Conservation (phyloP, 768 basidiomycete genomes). For the Tricholoma bakamatsutake region DNA sequence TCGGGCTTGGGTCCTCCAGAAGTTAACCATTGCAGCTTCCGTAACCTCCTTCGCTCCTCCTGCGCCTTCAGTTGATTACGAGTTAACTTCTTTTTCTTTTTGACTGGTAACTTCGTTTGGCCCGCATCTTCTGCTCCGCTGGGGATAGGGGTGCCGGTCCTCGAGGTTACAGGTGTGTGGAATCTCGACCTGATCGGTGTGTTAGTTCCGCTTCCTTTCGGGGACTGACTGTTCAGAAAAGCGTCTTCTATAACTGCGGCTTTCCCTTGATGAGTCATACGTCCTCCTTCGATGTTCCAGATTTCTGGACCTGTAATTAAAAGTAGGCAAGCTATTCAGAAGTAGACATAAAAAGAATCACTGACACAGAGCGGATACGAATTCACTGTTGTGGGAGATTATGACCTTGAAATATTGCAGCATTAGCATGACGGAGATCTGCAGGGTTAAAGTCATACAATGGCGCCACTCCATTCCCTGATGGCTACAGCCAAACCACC, state of each 20-base stretch:
- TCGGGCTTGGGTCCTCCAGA: slow-evolving; percentile 80
- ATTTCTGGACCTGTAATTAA: slow-evolving; percentile 71
- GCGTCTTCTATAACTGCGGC: slow-evolving; percentile 78
- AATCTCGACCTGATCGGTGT: slow-evolving; percentile 69
- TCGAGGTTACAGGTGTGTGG: slow-evolving; percentile 66
- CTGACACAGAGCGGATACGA: slow-evolving; percentile 76
- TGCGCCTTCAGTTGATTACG: slow-evolving; percentile 84
- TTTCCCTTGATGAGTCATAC: slow-evolving; percentile 86
- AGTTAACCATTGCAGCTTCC: slow-evolving; percentile 80
- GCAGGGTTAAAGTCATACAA: slow-evolving; percentile 39
- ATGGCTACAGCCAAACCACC: slow-evolving; percentile 95
- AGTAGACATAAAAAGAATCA: slow-evolving; percentile 13
- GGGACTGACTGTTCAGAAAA: slow-evolving; percentile 64
- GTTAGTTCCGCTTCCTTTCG: slow-evolving; percentile 64
- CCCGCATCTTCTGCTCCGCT: slow-evolving; percentile 66
- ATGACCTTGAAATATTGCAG: slow-evolving; percentile 52
- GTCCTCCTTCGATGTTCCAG: slow-evolving; percentile 88
- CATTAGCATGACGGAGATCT: neutral
- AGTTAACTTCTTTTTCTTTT: slow-evolving; percentile 90
- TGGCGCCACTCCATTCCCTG: slow-evolving; percentile 90
- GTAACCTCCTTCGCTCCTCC: slow-evolving; percentile 76
- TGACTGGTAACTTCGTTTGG: slow-evolving; percentile 32
- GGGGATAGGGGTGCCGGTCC: slow-evolving; percentile 65
- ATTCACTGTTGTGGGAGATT: slow-evolving; percentile 94
- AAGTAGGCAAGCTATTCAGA: slow-evolving; percentile 3